Percentiles rank a stretch among this genome's conserved stretches.
Conservation (phyloP, 1,284 basidiomycete species). For the Fistulinella staudtii region DNA sequence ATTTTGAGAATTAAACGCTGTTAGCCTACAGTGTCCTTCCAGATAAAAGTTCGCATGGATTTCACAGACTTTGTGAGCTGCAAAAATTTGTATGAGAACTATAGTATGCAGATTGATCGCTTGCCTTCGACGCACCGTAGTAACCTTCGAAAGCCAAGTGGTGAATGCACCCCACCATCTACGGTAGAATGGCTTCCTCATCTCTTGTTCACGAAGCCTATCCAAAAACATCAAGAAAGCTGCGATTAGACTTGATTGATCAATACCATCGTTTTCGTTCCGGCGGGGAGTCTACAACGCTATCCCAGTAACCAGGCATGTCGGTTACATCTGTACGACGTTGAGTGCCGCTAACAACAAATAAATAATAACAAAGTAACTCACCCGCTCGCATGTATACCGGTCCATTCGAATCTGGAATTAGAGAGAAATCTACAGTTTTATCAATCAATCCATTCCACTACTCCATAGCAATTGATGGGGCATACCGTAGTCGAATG, state of each 20-base stretch:
- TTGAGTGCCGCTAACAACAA: neutral
- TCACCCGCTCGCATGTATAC: slow-evolving; percentile 4
- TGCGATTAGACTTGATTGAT: no score
- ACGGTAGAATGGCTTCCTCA: neutral
- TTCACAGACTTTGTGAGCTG: neutral
- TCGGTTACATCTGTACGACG: slow-evolving; percentile 1
- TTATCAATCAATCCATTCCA: neutral
- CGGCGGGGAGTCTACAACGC: slow-evolving; percentile 3
- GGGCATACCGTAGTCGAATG: slow-evolving; percentile 9
- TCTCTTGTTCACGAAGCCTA: slow-evolving; percentile 5
- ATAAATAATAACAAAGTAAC: neutral
- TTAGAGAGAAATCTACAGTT: neutral
- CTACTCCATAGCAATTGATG: neutral
- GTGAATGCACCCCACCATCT: neutral
- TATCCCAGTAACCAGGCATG: slow-evolving; percentile 10
- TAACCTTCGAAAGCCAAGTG: slow-evolving; percentile 1
- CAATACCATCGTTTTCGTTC: slow-evolving; percentile 9
- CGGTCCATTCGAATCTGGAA: slow-evolving; percentile 4
- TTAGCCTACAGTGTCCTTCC: no score
- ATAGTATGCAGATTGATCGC: no score
- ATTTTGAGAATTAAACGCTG: no score
- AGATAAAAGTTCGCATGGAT: neutral
- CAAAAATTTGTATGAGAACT: no score
- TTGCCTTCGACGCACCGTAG: neutral
- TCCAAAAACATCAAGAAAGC: neutral